A percentile compares a stretch with the other conserved stretches of the same genome.
phyloP scores from a whole-genome alignment of 306 rosid species.

The Quercus engelmannii region DNA sequence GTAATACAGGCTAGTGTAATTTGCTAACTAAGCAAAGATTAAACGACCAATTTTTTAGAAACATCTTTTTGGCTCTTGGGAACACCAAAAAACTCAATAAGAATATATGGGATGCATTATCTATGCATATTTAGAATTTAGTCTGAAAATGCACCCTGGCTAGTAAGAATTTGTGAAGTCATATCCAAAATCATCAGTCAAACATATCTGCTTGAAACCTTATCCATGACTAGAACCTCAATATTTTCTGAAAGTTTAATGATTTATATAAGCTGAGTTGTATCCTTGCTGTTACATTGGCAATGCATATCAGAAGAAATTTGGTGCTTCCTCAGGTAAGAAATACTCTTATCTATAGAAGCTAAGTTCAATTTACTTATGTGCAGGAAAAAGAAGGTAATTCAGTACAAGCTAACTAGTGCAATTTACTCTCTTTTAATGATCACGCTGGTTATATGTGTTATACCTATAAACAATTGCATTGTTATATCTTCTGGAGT shows the following conservation, averaged over 20 bases:
- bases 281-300: not conserved
- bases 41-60: not conserved
- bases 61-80: not conserved
- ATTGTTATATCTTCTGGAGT: no score
- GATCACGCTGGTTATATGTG: no score
- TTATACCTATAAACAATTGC: no score
- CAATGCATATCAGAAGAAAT: no score
- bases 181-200: not conserved
- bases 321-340: no score
- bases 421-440: not conserved
- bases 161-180: no score
- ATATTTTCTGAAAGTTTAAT: not conserved
- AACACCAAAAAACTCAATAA: not conserved
- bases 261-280: not conserved
- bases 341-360: no score
- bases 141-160: no score
- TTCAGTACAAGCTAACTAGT: not conserved
- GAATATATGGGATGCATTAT: not conserved
- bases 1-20: not conserved
- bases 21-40: not conserved
- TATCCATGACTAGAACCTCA: not conserved
- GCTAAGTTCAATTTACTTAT: no score
- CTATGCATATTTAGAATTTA: not conserved
- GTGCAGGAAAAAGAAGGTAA: not conserved
- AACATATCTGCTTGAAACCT: not conserved